Evolutionary conservation across 192 early-diverging fungal species (phyloP).

Genomic region (Coemansia sp.): DNA sequence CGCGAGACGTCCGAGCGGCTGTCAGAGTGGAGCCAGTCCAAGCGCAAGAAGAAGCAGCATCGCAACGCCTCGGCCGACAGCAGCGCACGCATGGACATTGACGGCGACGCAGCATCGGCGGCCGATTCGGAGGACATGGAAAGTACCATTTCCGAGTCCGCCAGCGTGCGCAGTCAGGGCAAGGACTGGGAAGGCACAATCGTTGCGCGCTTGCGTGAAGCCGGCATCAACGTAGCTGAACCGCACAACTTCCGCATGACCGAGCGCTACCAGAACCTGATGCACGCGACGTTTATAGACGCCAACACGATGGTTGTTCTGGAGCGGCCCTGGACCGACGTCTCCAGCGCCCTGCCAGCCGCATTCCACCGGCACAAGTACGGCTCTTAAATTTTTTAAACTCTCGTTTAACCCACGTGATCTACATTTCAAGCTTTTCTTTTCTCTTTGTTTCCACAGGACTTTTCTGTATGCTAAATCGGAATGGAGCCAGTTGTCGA

Average conservation of each 20-base stretch:
- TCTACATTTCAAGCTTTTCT: neutral
- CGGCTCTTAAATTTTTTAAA: conserved; percentile 48
- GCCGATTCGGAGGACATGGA: conserved; percentile 13
- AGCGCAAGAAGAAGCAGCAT: conserved; percentile 51
- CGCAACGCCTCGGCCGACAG: conserved; percentile 20
- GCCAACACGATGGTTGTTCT: conserved; percentile 76
- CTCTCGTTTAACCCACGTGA: neutral
- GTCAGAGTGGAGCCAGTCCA: conserved; percentile 40
- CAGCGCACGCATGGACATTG: conserved; percentile 37
- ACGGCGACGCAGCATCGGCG: conserved; percentile 15
- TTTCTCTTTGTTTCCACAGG: neutral
- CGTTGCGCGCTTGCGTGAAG: conserved; percentile 40
- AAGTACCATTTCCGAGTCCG: conserved; percentile 11
- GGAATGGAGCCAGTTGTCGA: conserved; percentile 46
- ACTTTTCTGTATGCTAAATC: conserved; percentile 2
- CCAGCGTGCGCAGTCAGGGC: conserved; percentile 17
- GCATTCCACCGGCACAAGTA: conserved; percentile 84
- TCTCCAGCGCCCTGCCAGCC: conserved; percentile 73
- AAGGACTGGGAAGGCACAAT: conserved; percentile 47
- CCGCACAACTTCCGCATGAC: conserved; percentile 67
- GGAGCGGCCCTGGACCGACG: conserved; percentile 81
- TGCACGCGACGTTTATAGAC: conserved; percentile 74
- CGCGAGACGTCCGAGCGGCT: conserved; percentile 26
- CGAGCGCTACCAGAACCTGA: conserved; percentile 79
- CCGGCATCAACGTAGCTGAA: conserved; percentile 51